Conservation (phyloP, 1,139 yeast genomes). For the Kodamaea ohmeri region DNA sequence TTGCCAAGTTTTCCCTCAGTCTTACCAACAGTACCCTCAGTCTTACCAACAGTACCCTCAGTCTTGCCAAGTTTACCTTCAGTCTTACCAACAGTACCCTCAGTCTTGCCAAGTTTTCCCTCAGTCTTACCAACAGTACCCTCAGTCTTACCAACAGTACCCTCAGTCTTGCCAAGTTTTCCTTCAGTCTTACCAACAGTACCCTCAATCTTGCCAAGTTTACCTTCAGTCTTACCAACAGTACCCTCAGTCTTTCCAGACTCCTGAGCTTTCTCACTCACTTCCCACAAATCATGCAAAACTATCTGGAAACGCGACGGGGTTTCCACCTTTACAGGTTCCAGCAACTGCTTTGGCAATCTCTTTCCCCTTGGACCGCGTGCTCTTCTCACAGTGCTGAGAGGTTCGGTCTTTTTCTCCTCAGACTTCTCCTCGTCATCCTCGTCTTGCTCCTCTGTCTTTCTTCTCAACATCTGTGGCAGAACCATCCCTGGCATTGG, state of each 20-base stretch:
- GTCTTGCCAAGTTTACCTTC: slow-evolving; percentile 5
- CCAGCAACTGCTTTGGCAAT: slow-evolving; percentile 60
- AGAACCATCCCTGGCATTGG: slow-evolving; percentile 45
- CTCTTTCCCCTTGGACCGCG: slow-evolving; percentile 79
- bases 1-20: slow-evolving; percentile 2
- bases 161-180: slow-evolving; percentile 5
- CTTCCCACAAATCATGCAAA: slow-evolving; percentile 40
- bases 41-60: slow-evolving; percentile 5
- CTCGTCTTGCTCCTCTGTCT: slow-evolving; percentile 13
- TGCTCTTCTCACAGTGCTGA: slow-evolving; percentile 40
- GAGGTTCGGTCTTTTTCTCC: slow-evolving; percentile 11
- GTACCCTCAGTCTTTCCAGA: slow-evolving; percentile 2
- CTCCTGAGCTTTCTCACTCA: slow-evolving; percentile 10
- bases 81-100: slow-evolving; percentile 4
- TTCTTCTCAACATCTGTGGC: slow-evolving; percentile 23
- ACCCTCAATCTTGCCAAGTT: slow-evolving; percentile 5
- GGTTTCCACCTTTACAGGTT: slow-evolving; percentile 40
- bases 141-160: slow-evolving; percentile 3
- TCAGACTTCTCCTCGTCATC: slow-evolving; percentile 12
- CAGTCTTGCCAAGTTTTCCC: slow-evolving; percentile 1
- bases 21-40: slow-evolving; percentile 6
- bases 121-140: slow-evolving; percentile 1
- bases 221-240: slow-evolving; percentile 6
- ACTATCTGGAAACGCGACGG: slow-evolving; percentile 30
- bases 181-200: slow-evolving; percentile 5